phyloP scores from a whole-genome alignment of 768 basidiomycete genomes.

The Cytidiella melzeri region DNA sequence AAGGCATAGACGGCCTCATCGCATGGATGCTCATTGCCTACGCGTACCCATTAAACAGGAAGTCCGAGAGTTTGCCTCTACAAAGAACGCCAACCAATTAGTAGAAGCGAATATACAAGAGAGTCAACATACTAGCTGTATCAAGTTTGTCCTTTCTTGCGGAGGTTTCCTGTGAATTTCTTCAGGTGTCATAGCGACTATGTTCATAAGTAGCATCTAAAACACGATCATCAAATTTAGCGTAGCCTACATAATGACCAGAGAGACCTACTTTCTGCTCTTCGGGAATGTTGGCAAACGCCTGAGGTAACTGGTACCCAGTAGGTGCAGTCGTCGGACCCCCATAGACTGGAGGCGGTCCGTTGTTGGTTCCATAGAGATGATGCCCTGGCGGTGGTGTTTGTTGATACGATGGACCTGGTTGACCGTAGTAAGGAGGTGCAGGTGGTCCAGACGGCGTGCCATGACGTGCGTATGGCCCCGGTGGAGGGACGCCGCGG shows the following conservation, averaged over 20 bases:
- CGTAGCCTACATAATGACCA: constrained; percentile 8
- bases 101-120: background rate
- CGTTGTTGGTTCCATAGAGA: background rate
- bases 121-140: constrained; percentile 65
- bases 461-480: constrained; percentile 24
- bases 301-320: constrained; percentile 33
- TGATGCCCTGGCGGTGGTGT: constrained; percentile 6
- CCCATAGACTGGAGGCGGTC: background rate
- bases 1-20: too few species aligned
- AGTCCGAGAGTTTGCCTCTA: constrained; percentile 12
- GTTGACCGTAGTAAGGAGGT: background rate
- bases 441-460: constrained; percentile 18
- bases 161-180: constrained; percentile 75
- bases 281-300: constrained; percentile 56
- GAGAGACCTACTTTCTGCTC: constrained; percentile 52
- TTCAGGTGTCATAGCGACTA: constrained; percentile 77
- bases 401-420: background rate
- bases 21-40: too few species aligned
- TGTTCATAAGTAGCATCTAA: constrained; percentile 70
- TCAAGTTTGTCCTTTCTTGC: constrained; percentile 66
- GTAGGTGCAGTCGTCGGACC: constrained; percentile 6
- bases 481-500: constrained; percentile 30
- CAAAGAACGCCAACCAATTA: background rate
- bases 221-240: background rate
- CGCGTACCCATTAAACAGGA: too few species aligned